These are phyloP conservation scores for Pseudogymnoascus destructans DNA, from an alignment of 2,329 filamentous ascomycete species.

Conservation along the genomic window DNA sequence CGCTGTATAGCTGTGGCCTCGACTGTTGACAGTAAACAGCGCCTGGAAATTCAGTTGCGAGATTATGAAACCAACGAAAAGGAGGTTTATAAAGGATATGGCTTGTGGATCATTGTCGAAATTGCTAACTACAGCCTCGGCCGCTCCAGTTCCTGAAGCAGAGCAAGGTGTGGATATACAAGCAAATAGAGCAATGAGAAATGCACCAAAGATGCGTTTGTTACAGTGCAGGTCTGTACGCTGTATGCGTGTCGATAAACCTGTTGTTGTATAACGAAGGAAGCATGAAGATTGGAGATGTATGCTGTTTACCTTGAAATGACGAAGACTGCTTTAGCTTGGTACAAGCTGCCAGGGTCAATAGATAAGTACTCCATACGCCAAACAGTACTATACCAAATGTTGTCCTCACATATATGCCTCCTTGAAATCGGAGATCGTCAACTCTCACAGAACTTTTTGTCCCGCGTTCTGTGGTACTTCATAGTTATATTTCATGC, in stretches of 20 bases:
- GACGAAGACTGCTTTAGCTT: constrained; percentile 1
- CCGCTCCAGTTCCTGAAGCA: neutral
- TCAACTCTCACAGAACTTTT: neutral
- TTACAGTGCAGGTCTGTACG: neutral
- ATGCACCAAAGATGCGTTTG: neutral
- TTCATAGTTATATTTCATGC: neutral
- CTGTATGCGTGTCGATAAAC: neutral
- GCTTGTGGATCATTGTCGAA: constrained; percentile 2
- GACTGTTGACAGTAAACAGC: neutral
- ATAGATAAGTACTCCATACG: neutral
- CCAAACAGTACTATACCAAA: neutral
- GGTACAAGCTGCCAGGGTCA: constrained; percentile 1
- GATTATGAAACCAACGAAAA: neutral
- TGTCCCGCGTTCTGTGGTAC: neutral
- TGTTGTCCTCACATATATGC: neutral
- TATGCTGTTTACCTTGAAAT: constrained; percentile 7
- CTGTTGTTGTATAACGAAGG: constrained; percentile 4
- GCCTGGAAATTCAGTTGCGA: neutral
- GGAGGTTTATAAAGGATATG: neutral
- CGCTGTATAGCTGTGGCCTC: neutral
- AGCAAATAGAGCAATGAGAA: neutral
- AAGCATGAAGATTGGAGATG: neutral
- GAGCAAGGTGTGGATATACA: neutral
- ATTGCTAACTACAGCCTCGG: neutral
- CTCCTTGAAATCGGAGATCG: neutral